phyloP scores from a whole-genome alignment of 495 filamentous ascomycete species.

The Neurospora tetrasperma region DNA sequence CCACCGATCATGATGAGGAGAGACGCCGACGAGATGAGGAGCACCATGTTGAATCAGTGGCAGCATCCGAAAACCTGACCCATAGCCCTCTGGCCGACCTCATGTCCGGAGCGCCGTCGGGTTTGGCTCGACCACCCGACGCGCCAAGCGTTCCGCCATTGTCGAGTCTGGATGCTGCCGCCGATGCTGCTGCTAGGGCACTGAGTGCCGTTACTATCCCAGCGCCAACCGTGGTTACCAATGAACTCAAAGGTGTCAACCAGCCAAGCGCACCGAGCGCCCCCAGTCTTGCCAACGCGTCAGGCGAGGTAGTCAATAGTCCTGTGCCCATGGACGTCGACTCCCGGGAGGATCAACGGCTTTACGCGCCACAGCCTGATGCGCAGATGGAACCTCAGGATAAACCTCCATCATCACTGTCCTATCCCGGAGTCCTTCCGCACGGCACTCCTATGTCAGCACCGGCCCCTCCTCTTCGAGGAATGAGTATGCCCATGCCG shows the following conservation, averaged over 20 bases:
- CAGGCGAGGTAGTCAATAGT: constrained; percentile 29
- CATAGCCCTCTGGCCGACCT: constrained; percentile 43
- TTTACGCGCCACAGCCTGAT: constrained; percentile 31
- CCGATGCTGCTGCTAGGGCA: constrained; percentile 16
- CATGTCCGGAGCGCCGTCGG: constrained; percentile 39
- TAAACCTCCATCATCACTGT: constrained; percentile 32
- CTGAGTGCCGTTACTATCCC: constrained; percentile 27
- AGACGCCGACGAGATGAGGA: constrained; percentile 38
- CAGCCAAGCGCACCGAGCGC: constrained; percentile 30
- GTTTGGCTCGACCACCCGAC: constrained; percentile 43
- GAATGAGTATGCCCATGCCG: constrained; percentile 67
- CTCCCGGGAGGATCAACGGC: constrained; percentile 19
- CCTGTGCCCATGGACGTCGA: constrained; percentile 37
- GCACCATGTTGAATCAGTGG: constrained; percentile 25
- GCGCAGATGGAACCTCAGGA: constrained; percentile 34
- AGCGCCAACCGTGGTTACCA: constrained; percentile 16
- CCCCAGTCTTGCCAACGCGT: constrained; percentile 26
- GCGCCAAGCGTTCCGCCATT: constrained; percentile 27
- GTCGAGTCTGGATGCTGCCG: constrained; percentile 27
- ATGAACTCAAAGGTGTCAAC: constrained; percentile 28
- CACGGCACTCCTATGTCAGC: constrained; percentile 27
- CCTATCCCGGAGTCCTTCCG: constrained; percentile 34
- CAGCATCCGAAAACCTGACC: constrained; percentile 42
- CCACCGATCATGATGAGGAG: constrained; percentile 47
- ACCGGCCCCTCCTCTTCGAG: constrained; percentile 44